These are phyloP conservation scores for Symbiodinium natans DNA, from an alignment of 73 alveolate genomes.

Conservation along the genomic window DNA sequence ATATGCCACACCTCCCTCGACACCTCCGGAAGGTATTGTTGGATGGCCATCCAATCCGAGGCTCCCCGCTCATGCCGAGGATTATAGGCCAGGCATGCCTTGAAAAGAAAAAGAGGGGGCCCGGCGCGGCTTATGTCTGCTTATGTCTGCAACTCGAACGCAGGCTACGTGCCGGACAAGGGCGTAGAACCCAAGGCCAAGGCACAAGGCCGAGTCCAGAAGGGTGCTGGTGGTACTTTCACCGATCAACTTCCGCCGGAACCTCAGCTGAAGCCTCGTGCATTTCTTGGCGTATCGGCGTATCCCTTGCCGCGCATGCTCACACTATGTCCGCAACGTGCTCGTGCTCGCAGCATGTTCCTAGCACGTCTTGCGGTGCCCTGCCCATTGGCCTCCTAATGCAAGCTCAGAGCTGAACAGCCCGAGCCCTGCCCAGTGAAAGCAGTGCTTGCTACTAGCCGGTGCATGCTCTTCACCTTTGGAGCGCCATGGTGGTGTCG, in stretches of 20 bases:
- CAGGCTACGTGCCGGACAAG: constrained; percentile 55
- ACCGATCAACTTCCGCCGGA: constrained; percentile 60
- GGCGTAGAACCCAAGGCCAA: constrained; percentile 47
- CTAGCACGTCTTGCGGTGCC: too few species aligned
- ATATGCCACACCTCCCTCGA: neutral
- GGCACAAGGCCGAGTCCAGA: constrained; percentile 62
- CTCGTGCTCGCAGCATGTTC: too few species aligned
- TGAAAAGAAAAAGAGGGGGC: too few species aligned
- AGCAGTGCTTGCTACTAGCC: too few species aligned
- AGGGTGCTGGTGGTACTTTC: constrained; percentile 83
- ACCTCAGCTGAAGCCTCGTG: neutral
- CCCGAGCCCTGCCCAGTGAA: too few species aligned
- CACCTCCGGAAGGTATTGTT: constrained; percentile 24
- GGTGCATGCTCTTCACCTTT: too few species aligned
- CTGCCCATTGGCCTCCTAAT: too few species aligned
- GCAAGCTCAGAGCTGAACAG: too few species aligned
- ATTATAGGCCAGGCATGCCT: constrained; percentile 24
- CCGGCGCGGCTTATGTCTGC: too few species aligned
- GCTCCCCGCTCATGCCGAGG: constrained; percentile 81
- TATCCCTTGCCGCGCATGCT: too few species aligned
- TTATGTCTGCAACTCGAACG: neutral
- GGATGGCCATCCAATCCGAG: constrained; percentile 84
- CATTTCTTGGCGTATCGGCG: neutral
- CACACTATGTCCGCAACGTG: too few species aligned
- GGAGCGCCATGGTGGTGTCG: constrained; percentile 18